These are phyloP conservation scores for Cytidiella melzeri DNA, from an alignment of 768 basidiomycete species.

Conservation along the genomic window DNA sequence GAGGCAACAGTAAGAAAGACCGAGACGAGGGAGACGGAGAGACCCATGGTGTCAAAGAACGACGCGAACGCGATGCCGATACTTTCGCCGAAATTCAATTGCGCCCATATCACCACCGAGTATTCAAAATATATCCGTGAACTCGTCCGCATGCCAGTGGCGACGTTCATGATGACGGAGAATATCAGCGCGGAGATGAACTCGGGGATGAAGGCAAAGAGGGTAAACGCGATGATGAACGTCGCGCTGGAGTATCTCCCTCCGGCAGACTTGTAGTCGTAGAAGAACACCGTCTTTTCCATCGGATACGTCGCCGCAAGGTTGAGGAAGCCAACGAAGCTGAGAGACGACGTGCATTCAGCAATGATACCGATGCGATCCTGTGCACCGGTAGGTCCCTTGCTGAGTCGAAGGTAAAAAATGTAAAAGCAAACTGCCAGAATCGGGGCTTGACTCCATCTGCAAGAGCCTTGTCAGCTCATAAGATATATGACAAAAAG, in stretches of 20 bases:
- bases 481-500: no score
- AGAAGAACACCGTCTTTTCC: constrained; percentile 36
- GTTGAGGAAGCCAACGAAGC: constrained; percentile 30
- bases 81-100: constrained; percentile 14
- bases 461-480: constrained; percentile 3
- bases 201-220: constrained; percentile 20
- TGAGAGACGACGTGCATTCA: constrained; percentile 24
- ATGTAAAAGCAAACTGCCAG: constrained; percentile 26
- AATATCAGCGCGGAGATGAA: constrained; percentile 13
- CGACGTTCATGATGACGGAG: constrained; percentile 13
- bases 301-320: constrained; percentile 33
- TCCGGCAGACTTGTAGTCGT: constrained; percentile 35
- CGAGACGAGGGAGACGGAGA: constrained; percentile 9
- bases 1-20: constrained; percentile 6
- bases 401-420: constrained; percentile 30
- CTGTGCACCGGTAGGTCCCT: constrained; percentile 33
- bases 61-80: constrained; percentile 13
- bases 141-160: constrained; percentile 10
- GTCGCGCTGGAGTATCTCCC: constrained; percentile 31
- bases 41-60: constrained; percentile 13
- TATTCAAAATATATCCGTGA: constrained; percentile 14
- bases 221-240: constrained; percentile 24
- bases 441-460: constrained; percentile 16
- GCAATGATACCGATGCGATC: constrained; percentile 32
- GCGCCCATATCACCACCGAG: constrained; percentile 5